Conservation (phyloP, 371 early-diverging fungal species). For the Syncephalastrum racemosum region DNA sequence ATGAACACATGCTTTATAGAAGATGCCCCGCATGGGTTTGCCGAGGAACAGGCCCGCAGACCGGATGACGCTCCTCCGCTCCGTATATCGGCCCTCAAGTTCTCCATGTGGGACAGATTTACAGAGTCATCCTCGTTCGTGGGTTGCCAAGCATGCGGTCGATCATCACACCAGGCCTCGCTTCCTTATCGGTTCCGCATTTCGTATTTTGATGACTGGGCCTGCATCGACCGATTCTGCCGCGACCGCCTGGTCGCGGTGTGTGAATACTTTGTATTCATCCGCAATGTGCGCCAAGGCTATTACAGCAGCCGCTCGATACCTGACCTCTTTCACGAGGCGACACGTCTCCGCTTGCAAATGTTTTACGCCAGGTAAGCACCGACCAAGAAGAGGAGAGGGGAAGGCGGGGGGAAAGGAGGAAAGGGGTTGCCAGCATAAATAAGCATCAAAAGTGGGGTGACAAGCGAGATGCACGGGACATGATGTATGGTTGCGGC, state of each 20-base stretch:
- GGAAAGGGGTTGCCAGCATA: background rate
- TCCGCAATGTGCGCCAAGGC: constrained; percentile 85
- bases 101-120: constrained; percentile 67
- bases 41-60: constrained; percentile 62
- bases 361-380: constrained; percentile 83
- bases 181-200: constrained; percentile 81
- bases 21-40: constrained; percentile 68
- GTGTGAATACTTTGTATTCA: constrained; percentile 91
- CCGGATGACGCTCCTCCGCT: constrained; percentile 43
- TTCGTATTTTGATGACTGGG: constrained; percentile 78
- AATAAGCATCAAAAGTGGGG: background rate
- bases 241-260: constrained; percentile 88
- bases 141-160: constrained; percentile 91
- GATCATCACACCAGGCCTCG: constrained; percentile 37
- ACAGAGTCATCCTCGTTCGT: constrained; percentile 40
- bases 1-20: constrained; percentile 77
- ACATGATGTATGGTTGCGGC: background rate
- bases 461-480: background rate
- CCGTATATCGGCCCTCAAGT: constrained; percentile 56
- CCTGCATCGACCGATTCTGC: constrained; percentile 83
- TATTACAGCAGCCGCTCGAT: constrained; percentile 71
- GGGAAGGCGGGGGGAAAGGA: background rate
- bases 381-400: background rate
- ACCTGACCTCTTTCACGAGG: constrained; percentile 82
- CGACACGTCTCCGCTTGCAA: constrained; percentile 75